Evolutionary conservation across 441 rosid species (phyloP), one percentile per base, ranked within the genome.

Genomic region (Francoa sonchifolia): DNA sequence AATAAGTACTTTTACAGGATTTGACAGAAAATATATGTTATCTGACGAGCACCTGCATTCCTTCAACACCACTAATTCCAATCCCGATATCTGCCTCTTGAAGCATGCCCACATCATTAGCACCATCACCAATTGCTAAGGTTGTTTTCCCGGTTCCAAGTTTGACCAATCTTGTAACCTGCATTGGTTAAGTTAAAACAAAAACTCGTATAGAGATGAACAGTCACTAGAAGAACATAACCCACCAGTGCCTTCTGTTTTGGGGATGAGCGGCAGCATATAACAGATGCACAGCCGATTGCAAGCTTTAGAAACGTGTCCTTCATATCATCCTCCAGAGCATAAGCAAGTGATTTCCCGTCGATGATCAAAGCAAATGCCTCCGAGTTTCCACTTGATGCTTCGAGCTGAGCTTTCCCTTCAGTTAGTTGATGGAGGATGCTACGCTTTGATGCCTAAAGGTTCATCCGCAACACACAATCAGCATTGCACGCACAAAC

Each of bases 241-340:
- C 82, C 62, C 67, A 90, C 99, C 33, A 82, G 70, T 36, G 99
- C 95, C 62, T 90, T 90, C 73, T 90, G 99, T 68, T 80, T 90
- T 35, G 99, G 99, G 60, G 99, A 90, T 19, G 93, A 77, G 21
- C 99, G 95, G 22, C 99, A 90, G 67, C 99, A 90, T 54, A 90
- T 86, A 44, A 90, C 95, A 6, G 99, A 90, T 37, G 95, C 95
- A 53, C 99, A 90, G 33, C 82, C 77, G 36, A 77, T 52, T 25
- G 99, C 86, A 47, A 90, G 85, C 54, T 83, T 82, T n/a, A 90
- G 72, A 55, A 90, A 83, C 23, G 20, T 39, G 46, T 74, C 55
- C 68, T 80, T 78, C 42, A 76, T 60, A 50, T 77, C 95, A 16
- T 74, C 78, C 18, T 80, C 72, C 38, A 90, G 66, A 39, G 96